Evolutionary conservation across 1,139 yeast genomes (phyloP).

Genomic region (Scheffersomyces stambukii): DNA sequence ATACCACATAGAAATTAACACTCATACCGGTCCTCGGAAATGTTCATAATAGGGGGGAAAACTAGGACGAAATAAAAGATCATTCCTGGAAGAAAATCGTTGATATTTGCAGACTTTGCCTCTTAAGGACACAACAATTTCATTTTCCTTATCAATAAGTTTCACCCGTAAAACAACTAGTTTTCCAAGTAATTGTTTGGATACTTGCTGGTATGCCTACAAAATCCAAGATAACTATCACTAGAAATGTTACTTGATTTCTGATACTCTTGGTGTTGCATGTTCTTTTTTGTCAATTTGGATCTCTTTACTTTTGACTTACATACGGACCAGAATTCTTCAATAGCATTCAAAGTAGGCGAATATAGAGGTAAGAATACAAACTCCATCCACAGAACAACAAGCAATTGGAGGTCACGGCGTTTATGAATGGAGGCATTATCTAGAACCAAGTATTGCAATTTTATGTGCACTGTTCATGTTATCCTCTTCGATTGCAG

Average conservation of each 20-base stretch:
- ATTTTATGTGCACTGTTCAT: slow-evolving; percentile 1
- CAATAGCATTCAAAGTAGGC: slow-evolving; percentile 4
- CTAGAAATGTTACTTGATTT: too few species aligned
- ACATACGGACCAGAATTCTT: slow-evolving; percentile 6
- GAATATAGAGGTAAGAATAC: slow-evolving; percentile 5
- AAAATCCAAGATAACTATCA: too few species aligned
- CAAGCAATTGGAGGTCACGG: slow-evolving; percentile 4
- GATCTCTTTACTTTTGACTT: slow-evolving; percentile 4
- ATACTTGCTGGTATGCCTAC: too few species aligned
- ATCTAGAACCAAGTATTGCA: slow-evolving; percentile 5
- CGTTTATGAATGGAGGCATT: slow-evolving; percentile 5
- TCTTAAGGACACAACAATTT: too few species aligned
- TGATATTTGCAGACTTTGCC: too few species aligned
- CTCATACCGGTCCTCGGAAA: too few species aligned
- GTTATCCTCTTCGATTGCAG: slow-evolving; percentile 1
- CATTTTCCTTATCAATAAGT: too few species aligned
- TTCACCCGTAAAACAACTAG: too few species aligned
- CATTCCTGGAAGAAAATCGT: slow-evolving; percentile 1
- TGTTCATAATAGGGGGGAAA: not conserved
- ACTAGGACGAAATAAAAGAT: slow-evolving; percentile 1
- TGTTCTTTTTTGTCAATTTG: slow-evolving; percentile 1
- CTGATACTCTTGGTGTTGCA: too few species aligned
- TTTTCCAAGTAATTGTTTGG: too few species aligned
- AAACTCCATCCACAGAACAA: slow-evolving; percentile 4
- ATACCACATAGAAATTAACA: slow-evolving; percentile 1